Conservation (phyloP, 495 filamentous ascomycete genomes). For the Talaromyces stipitatus region DNA sequence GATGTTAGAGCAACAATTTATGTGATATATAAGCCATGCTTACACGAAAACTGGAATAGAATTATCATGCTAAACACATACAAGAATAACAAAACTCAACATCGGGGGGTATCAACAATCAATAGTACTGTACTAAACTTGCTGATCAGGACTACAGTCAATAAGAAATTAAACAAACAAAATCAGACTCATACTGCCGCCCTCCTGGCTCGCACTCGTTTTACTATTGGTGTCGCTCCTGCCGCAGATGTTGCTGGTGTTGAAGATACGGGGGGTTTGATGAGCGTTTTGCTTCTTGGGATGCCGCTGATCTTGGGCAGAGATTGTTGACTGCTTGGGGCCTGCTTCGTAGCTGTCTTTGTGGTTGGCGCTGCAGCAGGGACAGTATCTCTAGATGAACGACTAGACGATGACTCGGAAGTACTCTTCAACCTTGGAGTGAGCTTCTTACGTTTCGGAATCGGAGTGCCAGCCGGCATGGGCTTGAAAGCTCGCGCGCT, state of each 20-base stretch:
- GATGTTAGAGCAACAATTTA: too few species aligned
- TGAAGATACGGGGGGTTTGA: constrained; percentile 16
- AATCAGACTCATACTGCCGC: not conserved
- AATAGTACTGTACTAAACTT: not conserved
- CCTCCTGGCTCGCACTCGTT: constrained; percentile 26
- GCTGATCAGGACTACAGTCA: not conserved
- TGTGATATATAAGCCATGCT: too few species aligned
- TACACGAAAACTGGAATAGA: too few species aligned
- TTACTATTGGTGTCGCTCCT: constrained; percentile 34
- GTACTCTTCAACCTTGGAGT: constrained; percentile 18
- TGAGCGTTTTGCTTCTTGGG: constrained; percentile 21
- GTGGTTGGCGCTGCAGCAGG: not conserved
- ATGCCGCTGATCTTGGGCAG: constrained; percentile 10
- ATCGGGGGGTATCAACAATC: constrained; percentile 1
- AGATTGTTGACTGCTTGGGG: constrained; percentile 2
- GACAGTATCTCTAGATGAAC: constrained; percentile 12
- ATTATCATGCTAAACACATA: constrained; percentile 6
- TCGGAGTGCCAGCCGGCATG: constrained; percentile 17
- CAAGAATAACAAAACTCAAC: not conserved
- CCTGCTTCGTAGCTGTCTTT: not conserved
- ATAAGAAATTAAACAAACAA: not conserved
- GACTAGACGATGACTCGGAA: constrained; percentile 10
- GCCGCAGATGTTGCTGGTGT: constrained; percentile 10
- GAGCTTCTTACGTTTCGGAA: constrained; percentile 31
- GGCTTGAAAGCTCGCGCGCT: not conserved